These are phyloP conservation scores for Neofusicoccum laricinum DNA, from an alignment of 2,329 filamentous ascomycete genomes.

Conservation along the genomic window DNA sequence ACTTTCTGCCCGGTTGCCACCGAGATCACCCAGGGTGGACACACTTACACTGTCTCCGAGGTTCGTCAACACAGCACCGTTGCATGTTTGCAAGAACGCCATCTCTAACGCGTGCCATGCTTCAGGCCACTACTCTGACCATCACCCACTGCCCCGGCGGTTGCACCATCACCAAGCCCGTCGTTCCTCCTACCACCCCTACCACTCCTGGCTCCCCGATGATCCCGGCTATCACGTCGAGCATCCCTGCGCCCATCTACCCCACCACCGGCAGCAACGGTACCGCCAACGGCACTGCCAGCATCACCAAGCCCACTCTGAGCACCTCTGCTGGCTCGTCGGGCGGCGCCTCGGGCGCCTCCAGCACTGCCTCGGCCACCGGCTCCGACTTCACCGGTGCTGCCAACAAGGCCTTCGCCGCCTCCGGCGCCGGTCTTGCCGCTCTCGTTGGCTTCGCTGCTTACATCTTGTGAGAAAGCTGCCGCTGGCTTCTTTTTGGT, in stretches of 20 bases:
- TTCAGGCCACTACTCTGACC: conserved; percentile 29
- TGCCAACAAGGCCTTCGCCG: conserved; percentile 47
- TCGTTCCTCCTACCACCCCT: conserved; percentile 10
- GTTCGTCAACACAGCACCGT: too few species aligned
- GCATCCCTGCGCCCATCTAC: background rate
- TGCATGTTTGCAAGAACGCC: too few species aligned
- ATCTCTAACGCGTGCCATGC: too few species aligned
- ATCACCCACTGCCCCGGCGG: conserved; percentile 26
- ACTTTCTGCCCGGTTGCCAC: conserved; percentile 29
- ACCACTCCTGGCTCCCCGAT: background rate
- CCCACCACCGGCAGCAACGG: conserved; percentile 17
- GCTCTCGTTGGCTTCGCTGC: conserved; percentile 51
- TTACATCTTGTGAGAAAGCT: conserved; percentile 37
- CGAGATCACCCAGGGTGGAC: conserved; percentile 25
- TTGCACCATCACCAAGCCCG: conserved; percentile 21
- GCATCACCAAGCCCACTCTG: conserved; percentile 9
- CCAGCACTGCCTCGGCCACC: conserved; percentile 22
- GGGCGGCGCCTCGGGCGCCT: background rate
- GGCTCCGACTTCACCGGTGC: conserved; percentile 49
- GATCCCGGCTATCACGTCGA: conserved; percentile 15
- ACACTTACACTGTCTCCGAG: conserved; percentile 28
- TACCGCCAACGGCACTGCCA: conserved; percentile 13
- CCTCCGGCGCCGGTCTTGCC: conserved; percentile 51
- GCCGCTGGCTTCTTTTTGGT: background rate
- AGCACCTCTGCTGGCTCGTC: background rate